Conservation (phyloP, 331 rosid species). For the Quercus lobata region DNA sequence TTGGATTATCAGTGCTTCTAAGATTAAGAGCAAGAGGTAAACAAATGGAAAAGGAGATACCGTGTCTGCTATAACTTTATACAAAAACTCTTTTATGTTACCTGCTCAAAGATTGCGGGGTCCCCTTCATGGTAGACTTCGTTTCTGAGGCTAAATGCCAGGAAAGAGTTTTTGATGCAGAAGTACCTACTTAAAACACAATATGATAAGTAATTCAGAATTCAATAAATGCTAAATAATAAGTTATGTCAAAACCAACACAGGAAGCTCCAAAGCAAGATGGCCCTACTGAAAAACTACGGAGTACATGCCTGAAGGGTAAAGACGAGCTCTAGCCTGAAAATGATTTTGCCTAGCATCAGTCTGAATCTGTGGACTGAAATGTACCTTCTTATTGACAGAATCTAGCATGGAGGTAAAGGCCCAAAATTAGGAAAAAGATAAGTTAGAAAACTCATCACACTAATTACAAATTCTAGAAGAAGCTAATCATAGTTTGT, state of each 20-base stretch:
- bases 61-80: neutral
- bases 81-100: slow-evolving; percentile 29
- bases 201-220: slow-evolving; percentile 9
- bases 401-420: slow-evolving; percentile 56
- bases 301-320: slow-evolving; percentile 55
- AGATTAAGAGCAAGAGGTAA: neutral
- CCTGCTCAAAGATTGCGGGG: slow-evolving; percentile 45
- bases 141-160: slow-evolving; percentile 98
- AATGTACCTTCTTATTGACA: slow-evolving; percentile 87
- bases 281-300: neutral
- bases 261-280: neutral
- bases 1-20: too few relatives aligned
- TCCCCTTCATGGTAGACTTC: slow-evolving; percentile 61
- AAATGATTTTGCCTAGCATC: slow-evolving; percentile 47
- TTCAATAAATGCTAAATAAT: slow-evolving; percentile 7
- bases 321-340: slow-evolving; percentile 57
- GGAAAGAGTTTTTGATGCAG: slow-evolving; percentile 77
- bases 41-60: slow-evolving; percentile 1
- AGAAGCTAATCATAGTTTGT: slow-evolving; percentile 24
- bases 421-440: slow-evolving; percentile 13
- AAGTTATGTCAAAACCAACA: neutral
- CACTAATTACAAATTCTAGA: slow-evolving; percentile 17
- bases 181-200: slow-evolving; percentile 35
- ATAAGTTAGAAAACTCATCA: slow-evolving; percentile 7
- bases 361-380: slow-evolving; percentile 46